Percentiles rank a stretch among this genome's conserved stretches.
These are phyloP conservation scores for Stentor roeselii DNA, from an alignment of 73 alveolate genomes.

Conservation along the genomic window DNA sequence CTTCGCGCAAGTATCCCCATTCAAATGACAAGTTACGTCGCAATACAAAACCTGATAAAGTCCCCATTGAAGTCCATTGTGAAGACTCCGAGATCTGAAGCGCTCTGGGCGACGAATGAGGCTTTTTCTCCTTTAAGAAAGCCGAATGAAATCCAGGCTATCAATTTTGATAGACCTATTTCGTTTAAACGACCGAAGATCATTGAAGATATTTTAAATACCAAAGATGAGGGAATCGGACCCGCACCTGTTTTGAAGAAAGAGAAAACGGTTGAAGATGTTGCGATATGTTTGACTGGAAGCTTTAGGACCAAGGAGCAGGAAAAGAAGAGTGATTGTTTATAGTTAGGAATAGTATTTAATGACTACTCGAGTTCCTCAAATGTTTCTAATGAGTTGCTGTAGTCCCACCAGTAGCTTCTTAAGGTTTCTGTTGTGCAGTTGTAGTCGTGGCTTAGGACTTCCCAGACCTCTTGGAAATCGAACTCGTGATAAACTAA, in stretches of 20 bases:
- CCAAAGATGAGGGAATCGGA: background rate
- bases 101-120: background rate
- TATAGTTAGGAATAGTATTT: too few relatives aligned
- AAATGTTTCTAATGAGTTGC: background rate
- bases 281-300: too few relatives aligned
- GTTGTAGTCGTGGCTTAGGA: background rate
- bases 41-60: background rate
- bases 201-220: background rate
- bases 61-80: background rate
- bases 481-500: background rate
- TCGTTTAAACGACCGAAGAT: background rate
- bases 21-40: background rate
- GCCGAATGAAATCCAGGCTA: background rate
- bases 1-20: slow-evolving; percentile 19
- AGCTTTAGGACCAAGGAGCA: too few relatives aligned
- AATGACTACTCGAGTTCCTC: background rate
- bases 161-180: background rate
- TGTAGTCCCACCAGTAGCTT: background rate
- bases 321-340: too few relatives aligned
- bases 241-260: background rate
- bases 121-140: background rate
- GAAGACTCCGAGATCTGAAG: slow-evolving; percentile 7
- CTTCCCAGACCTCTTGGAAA: background rate
- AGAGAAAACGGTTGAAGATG: background rate
- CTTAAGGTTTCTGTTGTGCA: background rate